Conservation (phyloP, 2,329 filamentous ascomycete species). For the Periglandula ipomoeae region DNA sequence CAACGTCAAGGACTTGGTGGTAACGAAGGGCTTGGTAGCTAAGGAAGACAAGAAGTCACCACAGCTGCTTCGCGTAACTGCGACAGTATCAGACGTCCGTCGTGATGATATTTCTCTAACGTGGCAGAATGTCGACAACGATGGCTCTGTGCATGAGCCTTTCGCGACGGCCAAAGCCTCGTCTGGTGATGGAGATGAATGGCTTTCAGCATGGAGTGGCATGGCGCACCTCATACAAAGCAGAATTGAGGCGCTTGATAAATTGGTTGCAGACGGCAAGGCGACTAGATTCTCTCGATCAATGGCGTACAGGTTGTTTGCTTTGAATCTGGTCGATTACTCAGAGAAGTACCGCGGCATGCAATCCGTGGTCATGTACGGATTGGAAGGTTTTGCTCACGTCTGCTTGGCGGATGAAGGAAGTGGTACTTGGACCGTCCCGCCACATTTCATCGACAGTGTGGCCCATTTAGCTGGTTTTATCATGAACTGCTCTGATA, state of each 20-base stretch:
- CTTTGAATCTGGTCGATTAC: no score
- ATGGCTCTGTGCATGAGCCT: constrained; percentile 6
- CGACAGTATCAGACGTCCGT: constrained; percentile 32
- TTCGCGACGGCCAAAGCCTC: constrained; percentile 12
- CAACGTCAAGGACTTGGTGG: constrained; percentile 59
- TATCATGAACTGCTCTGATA: constrained; percentile 48
- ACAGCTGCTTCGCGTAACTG: constrained; percentile 23
- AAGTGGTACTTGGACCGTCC: no score
- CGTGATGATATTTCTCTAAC: constrained; percentile 33
- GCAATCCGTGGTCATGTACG: no score
- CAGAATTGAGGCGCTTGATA: constrained; percentile 45
- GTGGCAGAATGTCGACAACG: constrained; percentile 11
- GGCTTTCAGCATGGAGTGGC: constrained; percentile 46
- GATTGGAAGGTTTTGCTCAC: no score
- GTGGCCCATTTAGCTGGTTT: constrained; percentile 51
- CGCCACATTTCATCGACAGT: constrained; percentile 53
- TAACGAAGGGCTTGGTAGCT: constrained; percentile 39
- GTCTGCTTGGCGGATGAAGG: no score
- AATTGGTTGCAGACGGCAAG: constrained; percentile 4
- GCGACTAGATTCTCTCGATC: constrained; percentile 8
- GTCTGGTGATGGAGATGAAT: constrained; percentile 44
- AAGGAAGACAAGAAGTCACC: constrained; percentile 18
- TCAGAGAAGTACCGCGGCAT: no score
- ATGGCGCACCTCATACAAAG: constrained; percentile 56
- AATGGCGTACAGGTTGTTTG: constrained; percentile 58